Percentiles rank a stretch among this genome's conserved stretches.
Evolutionary conservation across 2,329 filamentous ascomycete genomes (phyloP).

Genomic region (Diatrype stigma): DNA sequence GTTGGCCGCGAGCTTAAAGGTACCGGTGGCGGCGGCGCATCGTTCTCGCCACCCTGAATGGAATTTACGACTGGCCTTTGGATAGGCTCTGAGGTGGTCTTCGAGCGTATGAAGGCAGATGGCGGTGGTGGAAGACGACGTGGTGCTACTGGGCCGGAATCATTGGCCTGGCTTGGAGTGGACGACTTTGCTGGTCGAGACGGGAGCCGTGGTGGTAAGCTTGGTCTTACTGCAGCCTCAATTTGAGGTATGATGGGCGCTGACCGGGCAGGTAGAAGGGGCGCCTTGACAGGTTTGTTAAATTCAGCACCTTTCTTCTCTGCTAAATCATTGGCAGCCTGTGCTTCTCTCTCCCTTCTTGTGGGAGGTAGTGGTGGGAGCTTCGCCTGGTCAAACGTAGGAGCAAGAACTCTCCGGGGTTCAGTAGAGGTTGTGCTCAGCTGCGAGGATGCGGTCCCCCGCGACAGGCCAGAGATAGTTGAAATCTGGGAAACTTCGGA

Average conservation of each 20-base stretch:
- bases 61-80: conserved; percentile 14
- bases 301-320: conserved; percentile 22
- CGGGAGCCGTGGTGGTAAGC: conserved; percentile 47
- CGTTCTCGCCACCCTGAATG: conserved; percentile 23
- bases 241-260: conserved; percentile 31
- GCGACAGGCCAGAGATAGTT: conserved; percentile 47
- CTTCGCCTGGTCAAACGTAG: conserved; percentile 50
- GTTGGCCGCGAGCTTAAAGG: conserved; percentile 50
- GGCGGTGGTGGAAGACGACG: conserved; percentile 37
- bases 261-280: conserved; percentile 35
- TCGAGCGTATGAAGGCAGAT: conserved; percentile 26
- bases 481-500: conserved; percentile 55
- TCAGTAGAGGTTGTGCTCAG: conserved; percentile 45
- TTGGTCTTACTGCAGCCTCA: conserved; percentile 33
- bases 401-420: conserved; percentile 48
- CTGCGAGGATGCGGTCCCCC: conserved; percentile 42
- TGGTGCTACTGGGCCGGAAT: conserved; percentile 25
- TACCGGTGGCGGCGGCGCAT: conserved; percentile 45
- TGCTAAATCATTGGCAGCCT: conserved; percentile 31
- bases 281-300: conserved; percentile 21
- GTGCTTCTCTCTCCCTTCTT: conserved; percentile 49
- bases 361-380: conserved; percentile 55
- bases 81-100: conserved; percentile 23
- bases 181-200: conserved; percentile 40
- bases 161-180: conserved; percentile 17